These are phyloP conservation scores for Paragyromitra xinjiangensis DNA, from an alignment of 495 filamentous ascomycete genomes.

Conservation along the genomic window DNA sequence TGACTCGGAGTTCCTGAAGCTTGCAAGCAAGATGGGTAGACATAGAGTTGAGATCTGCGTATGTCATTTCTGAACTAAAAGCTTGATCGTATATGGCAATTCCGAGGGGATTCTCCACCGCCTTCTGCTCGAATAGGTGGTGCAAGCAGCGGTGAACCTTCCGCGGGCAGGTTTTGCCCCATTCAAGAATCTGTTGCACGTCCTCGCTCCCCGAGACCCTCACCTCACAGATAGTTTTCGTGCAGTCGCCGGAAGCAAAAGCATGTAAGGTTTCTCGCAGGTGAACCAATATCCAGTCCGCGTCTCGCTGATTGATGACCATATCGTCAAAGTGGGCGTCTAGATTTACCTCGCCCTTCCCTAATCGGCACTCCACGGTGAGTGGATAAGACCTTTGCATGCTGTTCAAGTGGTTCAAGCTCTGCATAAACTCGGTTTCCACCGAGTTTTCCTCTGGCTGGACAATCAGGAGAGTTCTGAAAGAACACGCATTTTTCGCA, in stretches of 20 bases:
- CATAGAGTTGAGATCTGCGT: conserved; percentile 57
- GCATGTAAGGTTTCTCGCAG: conserved; percentile 20
- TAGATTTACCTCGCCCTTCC: conserved; percentile 10
- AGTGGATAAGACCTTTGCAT: conserved; percentile 40
- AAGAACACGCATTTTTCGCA: conserved; percentile 58
- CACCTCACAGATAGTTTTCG: conserved; percentile 14
- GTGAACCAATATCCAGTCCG: conserved; percentile 29
- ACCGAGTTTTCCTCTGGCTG: conserved; percentile 31
- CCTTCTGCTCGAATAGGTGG: conserved; percentile 22
- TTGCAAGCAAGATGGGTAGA: conserved; percentile 58
- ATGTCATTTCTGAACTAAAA: conserved; percentile 46
- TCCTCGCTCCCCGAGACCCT: conserved; percentile 21
- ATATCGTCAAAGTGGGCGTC: conserved; percentile 25
- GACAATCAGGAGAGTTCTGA: conserved; percentile 32
- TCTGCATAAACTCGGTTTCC: conserved; percentile 13
- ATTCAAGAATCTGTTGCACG: conserved; percentile 22
- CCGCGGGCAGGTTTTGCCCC: conserved; percentile 9
- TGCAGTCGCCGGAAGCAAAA: conserved; percentile 9
- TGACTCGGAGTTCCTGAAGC: conserved; percentile 56
- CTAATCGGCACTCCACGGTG: conserved; percentile 30
- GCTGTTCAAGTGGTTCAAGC: conserved; percentile 8
- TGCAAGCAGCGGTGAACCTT: conserved; percentile 28
- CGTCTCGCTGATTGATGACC: conserved; percentile 26
- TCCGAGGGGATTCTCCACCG: conserved; percentile 9
- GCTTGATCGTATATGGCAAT: conserved; percentile 38